Evolutionary conservation across 306 rosid species (phyloP), one percentile per base, ranked within the genome.

Genomic region (Sphenostylis stenocarpa): DNA sequence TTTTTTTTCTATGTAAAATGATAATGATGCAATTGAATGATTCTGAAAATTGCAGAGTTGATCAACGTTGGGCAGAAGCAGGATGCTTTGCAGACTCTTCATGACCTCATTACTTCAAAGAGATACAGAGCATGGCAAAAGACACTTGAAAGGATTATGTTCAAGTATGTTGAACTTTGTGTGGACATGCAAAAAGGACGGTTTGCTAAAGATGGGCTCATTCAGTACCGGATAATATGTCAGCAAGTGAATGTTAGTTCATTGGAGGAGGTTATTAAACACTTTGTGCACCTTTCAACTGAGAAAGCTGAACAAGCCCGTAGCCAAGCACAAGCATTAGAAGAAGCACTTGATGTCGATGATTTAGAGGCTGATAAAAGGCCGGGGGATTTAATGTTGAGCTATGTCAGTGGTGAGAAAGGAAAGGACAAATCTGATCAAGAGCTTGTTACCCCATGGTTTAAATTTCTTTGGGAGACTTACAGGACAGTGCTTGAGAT

Each of bases 261-360:
- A 3, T 83, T 96, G 76, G 99, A 96, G 85, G 99, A 96, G 86
- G 99, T 96, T 44, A 96, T 96, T 77, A 96, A 96, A 83, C 98
- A 96, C 75, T 96, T 96, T 58, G 91, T 96, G 97, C 98, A 91
- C 76, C 91, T 93, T 4, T 92, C 99, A 0, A 91, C 99, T 9
- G 99, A 96, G 89, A 90, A 91, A 86, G 99, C 99, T 5, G 99
- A 96, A 83, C 96, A 91, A 82, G 99, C 98, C 5, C 98, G 99
- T 13, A 87, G 86, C 77, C 97, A 96, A 88, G 99, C 98, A 0
- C 93, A 92, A 75, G 99, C 94, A 7, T 70, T 96, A 28, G 99
- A 96, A 77, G 99, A 93, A 67, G 99, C 99, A 3, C 94, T 96
- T 11, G 96, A 96, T 83, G 98, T 96, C 4, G 99, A 96, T 73